A percentile compares a stretch with the other conserved stretches of the same genome.
Evolutionary conservation across 163 green algal genomes (phyloP).

Genomic region (Chlamydomonas reinhardtii): DNA sequence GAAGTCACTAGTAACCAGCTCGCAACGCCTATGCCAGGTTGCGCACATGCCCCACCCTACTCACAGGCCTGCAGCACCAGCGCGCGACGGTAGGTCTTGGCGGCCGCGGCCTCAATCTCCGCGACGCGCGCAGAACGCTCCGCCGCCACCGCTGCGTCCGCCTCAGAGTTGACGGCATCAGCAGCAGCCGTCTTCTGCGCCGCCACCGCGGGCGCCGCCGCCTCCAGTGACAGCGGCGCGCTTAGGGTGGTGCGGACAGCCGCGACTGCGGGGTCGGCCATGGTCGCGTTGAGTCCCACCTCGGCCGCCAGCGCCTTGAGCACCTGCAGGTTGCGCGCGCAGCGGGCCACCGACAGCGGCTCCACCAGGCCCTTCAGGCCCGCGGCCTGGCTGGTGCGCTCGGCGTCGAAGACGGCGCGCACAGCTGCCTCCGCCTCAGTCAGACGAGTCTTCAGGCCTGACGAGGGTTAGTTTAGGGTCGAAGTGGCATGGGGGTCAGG

Average conservation of each 20-base stretch:
- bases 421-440: conserved; percentile 15
- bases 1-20: too few relatives aligned
- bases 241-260: background rate
- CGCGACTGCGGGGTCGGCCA: background rate
- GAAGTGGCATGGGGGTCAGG: too few relatives aligned
- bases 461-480: background rate
- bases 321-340: conserved; percentile 36
- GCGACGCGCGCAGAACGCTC: conserved; percentile 24
- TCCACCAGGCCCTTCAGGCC: conserved; percentile 22
- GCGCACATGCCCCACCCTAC: background rate
- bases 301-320: conserved; percentile 33
- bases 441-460: conserved; percentile 37
- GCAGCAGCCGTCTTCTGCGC: conserved; percentile 25
- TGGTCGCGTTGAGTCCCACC: conserved; percentile 4
- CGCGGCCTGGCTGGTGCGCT: conserved; percentile 4
- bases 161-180: conserved; percentile 14
- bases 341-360: conserved; percentile 38
- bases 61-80: conserved; percentile 42
- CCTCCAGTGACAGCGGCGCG: conserved; percentile 4
- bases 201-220: conserved; percentile 7
- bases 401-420: background rate
- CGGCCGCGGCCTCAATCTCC: conserved; percentile 32
- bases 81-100: conserved; percentile 13
- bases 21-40: too few relatives aligned
- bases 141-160: conserved; percentile 21